Percentiles rank a stretch among this genome's conserved stretches.
Evolutionary conservation across 1,284 basidiomycete genomes (phyloP).

Genomic region (Anthracocystis walkeri): DNA sequence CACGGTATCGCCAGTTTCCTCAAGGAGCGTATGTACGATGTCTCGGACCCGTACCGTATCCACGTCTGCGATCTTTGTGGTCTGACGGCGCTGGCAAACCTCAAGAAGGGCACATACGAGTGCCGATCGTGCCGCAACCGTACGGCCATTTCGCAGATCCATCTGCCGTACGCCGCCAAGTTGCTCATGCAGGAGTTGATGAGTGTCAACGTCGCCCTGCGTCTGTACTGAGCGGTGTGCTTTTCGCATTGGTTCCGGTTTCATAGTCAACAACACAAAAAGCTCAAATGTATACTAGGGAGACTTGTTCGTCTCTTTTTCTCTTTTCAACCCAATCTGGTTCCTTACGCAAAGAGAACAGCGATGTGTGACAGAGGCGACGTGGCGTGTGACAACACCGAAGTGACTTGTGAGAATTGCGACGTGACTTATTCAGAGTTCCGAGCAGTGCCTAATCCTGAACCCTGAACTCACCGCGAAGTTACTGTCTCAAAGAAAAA

Average conservation of each 20-base stretch:
- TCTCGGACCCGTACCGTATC: constrained; percentile 66
- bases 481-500: no score
- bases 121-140: constrained; percentile 67
- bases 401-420: no score
- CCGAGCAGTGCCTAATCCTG: no score
- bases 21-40: constrained; percentile 70
- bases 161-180: constrained; percentile 74
- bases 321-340: no score
- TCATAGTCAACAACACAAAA: background rate
- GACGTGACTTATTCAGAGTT: no score
- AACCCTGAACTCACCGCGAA: no score
- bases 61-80: constrained; percentile 69
- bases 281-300: constrained; percentile 8
- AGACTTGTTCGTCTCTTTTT: background rate
- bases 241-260: background rate
- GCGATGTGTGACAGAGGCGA: no score
- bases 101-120: constrained; percentile 67
- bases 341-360: no score
- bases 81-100: constrained; percentile 65
- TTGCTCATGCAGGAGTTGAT: constrained; percentile 84
- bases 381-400: no score
- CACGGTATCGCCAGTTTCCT: constrained; percentile 98
- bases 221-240: constrained; percentile 54
- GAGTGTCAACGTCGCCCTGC: constrained; percentile 68
- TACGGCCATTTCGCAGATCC: constrained; percentile 69